Base-by-base conservation (phyloP, 2,329 filamentous ascomycete genomes). In the Endocalyx cinctus region DNA sequence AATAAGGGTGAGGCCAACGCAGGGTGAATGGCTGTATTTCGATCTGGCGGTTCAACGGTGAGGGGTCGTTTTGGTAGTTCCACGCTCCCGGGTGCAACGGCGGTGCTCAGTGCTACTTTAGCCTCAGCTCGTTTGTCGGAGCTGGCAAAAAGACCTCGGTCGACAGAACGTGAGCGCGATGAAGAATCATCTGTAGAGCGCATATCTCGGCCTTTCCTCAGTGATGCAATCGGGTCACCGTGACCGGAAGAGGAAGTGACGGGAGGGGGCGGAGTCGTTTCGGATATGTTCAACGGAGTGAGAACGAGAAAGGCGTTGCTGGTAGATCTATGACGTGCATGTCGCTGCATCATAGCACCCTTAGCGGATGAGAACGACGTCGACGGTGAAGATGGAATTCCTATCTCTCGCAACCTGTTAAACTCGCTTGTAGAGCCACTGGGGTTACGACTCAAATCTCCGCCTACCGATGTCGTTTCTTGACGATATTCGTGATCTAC, bases 41-140 rank as follows among this genome's bases (percentile, higher is more conserved):
- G 39, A 20, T 70, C 67, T 5, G 64, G 53, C 0, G 72, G 72
- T 19, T 64, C 59, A 29, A 70, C 62, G 12, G 71, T 63, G 10
- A 69, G 67, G 7, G 57, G 69, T 45, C 53, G 67, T 38, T 47
- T 70, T 44, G 54, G 74, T 55, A 55, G 63, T 48, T 67, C 78
- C 45, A 68, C 69, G 55, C 54, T 78, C 37, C 83, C 84, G 4
- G 79, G 70, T 2, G 74, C 82, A 15, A 72, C 63, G 2, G 78
- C 69, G 4, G 70, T 76, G 52, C 72, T 84, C 17, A 87, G 48
- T 4, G 74, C 76, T 3, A 87, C 68, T 42, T 75, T 78, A 1
- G 84, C 69, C 25, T 72, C 71, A 3, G 73, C 74, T 39, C 83
- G 79, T 44, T 82, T 79, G 51, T 86, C 79, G 8, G 68, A 62